Base-by-base conservation (phyloP, 306 rosid species). In the Glycyrrhiza uralensis region DNA sequence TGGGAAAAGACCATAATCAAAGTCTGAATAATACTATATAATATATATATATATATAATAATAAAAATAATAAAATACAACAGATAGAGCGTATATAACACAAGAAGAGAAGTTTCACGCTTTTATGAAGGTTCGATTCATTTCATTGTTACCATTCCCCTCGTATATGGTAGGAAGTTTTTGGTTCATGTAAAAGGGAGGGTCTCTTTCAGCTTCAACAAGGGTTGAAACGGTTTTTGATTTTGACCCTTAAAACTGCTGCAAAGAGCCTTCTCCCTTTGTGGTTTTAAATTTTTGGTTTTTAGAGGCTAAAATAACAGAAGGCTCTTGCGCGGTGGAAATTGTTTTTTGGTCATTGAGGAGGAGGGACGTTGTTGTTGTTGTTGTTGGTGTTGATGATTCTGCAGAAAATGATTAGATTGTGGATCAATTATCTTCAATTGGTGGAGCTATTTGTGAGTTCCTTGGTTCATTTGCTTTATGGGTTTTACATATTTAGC, bases 401-500 rank as follows among this genome's bases (percentile, higher is more conserved):
- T 19, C 6, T 46, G 63, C 69, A 33, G 62, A 19, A 46, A 77
- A 94, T 91, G 99, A 50, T 88, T 1, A 76, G 96, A 39, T 75
- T 88, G 28, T 88, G 96, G 93, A 50, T 89, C 7, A 15, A 50
- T 11, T 83, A 36, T 2, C 69, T 95, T 75, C 90, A 85, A 76
- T 63, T 91, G 24, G 49, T 83, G 39, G 97, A 95, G 81, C 83
- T 95, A 2, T 79, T 89, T 64, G 85, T 91, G 68, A 91, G 93
- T 71, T 50, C 87, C 4, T 0, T 89, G 71, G 92, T 89, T 78
- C 99, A 95, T 79, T 2, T 89, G 88, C 84, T 89, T 6, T 95
- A 89, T 38, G 99, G 89, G 42, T 82, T 95, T 67, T 95, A 95
- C 79, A 88, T 95, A 11, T 95, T 95, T 55, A 91, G 96, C 85